Evolutionary conservation across 2,329 filamentous ascomycete genomes (phyloP).

Genomic region (Colletotrichum tamarilloi): DNA sequence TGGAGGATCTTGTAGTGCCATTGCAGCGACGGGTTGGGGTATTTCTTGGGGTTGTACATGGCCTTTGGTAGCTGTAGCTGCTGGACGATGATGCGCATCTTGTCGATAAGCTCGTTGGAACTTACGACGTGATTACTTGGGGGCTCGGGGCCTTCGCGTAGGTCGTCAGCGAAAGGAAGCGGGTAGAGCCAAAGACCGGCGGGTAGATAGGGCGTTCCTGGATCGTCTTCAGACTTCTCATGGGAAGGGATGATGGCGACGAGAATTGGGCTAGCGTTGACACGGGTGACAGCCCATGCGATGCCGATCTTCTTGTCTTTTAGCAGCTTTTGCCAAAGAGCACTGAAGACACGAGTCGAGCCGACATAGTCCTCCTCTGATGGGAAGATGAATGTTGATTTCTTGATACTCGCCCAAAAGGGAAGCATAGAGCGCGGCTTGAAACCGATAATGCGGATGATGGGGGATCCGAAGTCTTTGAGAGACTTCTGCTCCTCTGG

Average conservation of each 20-base stretch:
- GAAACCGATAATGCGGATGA: slow-evolving; percentile 93
- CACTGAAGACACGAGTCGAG: slow-evolving; percentile 91
- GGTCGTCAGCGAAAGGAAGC: slow-evolving; percentile 89
- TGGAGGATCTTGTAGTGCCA: slow-evolving; percentile 98
- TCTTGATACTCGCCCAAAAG: slow-evolving; percentile 86
- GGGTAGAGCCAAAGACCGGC: slow-evolving; percentile 90
- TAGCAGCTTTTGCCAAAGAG: slow-evolving; percentile 87
- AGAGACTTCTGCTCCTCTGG: slow-evolving; percentile 84
- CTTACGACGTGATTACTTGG: slow-evolving; percentile 62
- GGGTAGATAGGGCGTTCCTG: slow-evolving; percentile 77
- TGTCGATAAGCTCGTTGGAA: slow-evolving; percentile 79
- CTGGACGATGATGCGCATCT: slow-evolving; percentile 85
- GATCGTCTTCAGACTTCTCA: slow-evolving; percentile 71
- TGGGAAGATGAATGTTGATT: slow-evolving; percentile 93
- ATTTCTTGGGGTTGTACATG: slow-evolving; percentile 84
- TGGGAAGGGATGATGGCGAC: slow-evolving; percentile 84
- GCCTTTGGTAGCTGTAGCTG: slow-evolving; percentile 90
- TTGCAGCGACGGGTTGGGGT: slow-evolving; percentile 91
- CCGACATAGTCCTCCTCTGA: slow-evolving; percentile 91
- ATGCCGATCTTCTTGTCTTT: slow-evolving; percentile 84
- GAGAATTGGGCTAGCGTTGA: slow-evolving; percentile 82
- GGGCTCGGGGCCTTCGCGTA: slow-evolving; percentile 80
- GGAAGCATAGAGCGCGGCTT: slow-evolving; percentile 82
- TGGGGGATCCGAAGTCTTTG: slow-evolving; percentile 82
- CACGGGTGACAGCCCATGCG: slow-evolving; percentile 88